Evolutionary conservation across 768 basidiomycete genomes (phyloP), one percentile per base, ranked within the genome.

Genomic region (Tulasnella sp.): DNA sequence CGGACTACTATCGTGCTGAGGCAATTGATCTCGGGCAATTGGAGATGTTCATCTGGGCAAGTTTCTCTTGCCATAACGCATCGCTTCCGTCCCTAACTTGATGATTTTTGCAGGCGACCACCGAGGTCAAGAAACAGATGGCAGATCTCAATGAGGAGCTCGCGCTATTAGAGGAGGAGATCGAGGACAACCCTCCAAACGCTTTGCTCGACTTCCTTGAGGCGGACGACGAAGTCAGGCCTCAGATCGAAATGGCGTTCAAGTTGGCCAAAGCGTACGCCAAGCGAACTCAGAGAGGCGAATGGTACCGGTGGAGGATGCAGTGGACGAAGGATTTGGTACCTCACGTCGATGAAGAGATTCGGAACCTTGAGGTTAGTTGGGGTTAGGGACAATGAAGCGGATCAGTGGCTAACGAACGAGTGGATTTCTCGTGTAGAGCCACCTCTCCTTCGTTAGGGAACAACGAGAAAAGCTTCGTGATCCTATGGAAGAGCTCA

Each of bases 281-380:
- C 11, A 75, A 75, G 38, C 74, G 74, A 29, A 67, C 58, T 9
- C 38, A 54, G n/a, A 64, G 74, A 11, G 29, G 58, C 29, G 49
- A 58, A 38, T 75, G 74, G 74, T 75, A 75, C 45, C 52, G 58
- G 25, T 75, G 74, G 74, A 75, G 49, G 52, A 31, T 64, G 31
- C 52, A 29, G 36, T 75, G 74, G 74, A 75, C 58, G 22, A 75
- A 38, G 14, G 74, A 75, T n/a, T 69, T 67, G n/a, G 31, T 38
- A n/a, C 74, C 74, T 25, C 74, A 58, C 34, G 74, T 75, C 5
- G 54, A 37, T 19, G 64, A 34, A 5, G 74, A 75, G 45, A 67
- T 68, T 29, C 52, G 34, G 38, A 67, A 64, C 39, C 74, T 75
- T 29, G 74, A 75, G 64, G 74, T 75, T 25, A 29, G 40, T 72